A percentile compares a stretch with the other conserved stretches of the same genome.
Conservation (phyloP, 768 basidiomycete genomes). For the Tubosaeta brunneosetosa region DNA sequence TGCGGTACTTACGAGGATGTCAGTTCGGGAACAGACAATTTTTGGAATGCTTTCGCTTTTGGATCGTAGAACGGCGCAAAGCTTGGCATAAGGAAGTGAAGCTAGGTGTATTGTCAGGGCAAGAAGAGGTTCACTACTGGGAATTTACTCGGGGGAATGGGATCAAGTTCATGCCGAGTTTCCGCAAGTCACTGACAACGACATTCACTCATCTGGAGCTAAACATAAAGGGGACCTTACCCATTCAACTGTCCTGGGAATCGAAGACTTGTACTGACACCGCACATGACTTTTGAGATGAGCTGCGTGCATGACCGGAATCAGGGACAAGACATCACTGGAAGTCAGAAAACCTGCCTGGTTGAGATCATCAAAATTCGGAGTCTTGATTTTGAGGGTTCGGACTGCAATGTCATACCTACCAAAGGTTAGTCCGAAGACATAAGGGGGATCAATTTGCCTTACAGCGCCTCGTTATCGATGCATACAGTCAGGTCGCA, state of each 20-base stretch:
- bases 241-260: slow-evolving; percentile 95
- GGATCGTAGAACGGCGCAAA: slow-evolving; percentile 85
- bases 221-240: slow-evolving; percentile 33
- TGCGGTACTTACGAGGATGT: slow-evolving; percentile 58
- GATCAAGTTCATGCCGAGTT: slow-evolving; percentile 89
- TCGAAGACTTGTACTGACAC: slow-evolving; percentile 85
- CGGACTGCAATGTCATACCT: slow-evolving; percentile 71
- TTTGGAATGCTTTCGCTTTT: slow-evolving; percentile 56
- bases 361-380: slow-evolving; percentile 67
- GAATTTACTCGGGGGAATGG: slow-evolving; percentile 86
- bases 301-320: slow-evolving; percentile 37
- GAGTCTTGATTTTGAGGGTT: slow-evolving; percentile 60
- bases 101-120: slow-evolving; percentile 37
- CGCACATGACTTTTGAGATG: slow-evolving; percentile 89
- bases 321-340: neutral
- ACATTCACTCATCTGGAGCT: slow-evolving; percentile 4
- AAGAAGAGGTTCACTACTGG: neutral
- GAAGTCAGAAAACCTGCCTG: slow-evolving; percentile 36
- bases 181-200: slow-evolving; percentile 66
- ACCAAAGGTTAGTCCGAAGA: neutral
- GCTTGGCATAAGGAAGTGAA: slow-evolving; percentile 95
- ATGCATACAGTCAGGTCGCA: slow-evolving; percentile 80
- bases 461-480: slow-evolving; percentile 83
- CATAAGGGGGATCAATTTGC: neutral
- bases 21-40: slow-evolving; percentile 59